phyloP scores from a whole-genome alignment of 1,284 basidiomycete genomes.

The Porphyrellus sp. region DNA sequence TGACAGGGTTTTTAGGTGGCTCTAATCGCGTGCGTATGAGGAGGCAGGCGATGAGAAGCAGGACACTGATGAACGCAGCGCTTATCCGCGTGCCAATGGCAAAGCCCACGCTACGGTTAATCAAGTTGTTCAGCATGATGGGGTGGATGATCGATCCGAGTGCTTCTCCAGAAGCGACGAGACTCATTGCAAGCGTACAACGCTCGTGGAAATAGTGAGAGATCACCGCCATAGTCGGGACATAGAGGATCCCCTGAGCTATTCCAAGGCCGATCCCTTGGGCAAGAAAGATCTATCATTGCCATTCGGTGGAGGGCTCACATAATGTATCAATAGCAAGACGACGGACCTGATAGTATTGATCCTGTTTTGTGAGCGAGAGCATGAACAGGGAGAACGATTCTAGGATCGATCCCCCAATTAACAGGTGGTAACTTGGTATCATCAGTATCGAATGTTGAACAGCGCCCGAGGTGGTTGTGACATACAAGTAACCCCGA shows the following conservation, averaged over 20 bases:
- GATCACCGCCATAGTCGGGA: constrained; percentile 32
- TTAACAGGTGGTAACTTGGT: constrained; percentile 30
- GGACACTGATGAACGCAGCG: constrained; percentile 27
- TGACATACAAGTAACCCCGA: constrained; percentile 33
- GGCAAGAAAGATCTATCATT: constrained; percentile 32
- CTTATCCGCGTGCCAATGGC: constrained; percentile 33
- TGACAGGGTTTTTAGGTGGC: constrained; percentile 14
- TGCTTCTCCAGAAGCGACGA: constrained; percentile 35
- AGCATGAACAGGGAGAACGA: constrained; percentile 34
- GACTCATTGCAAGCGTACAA: constrained; percentile 36
- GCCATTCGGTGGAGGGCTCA: not conserved
- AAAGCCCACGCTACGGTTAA: constrained; percentile 31
- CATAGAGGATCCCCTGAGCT: constrained; percentile 31
- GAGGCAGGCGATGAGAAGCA: constrained; percentile 29
- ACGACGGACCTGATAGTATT: constrained; percentile 27
- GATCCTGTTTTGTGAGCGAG: constrained; percentile 24
- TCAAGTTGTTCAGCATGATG: constrained; percentile 42
- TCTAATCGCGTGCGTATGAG: constrained; percentile 33
- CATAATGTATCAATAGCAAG: not conserved
- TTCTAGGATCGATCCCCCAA: constrained; percentile 26
- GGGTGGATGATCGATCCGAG: constrained; percentile 35
- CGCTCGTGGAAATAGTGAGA: constrained; percentile 37
- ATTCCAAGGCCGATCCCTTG: constrained; percentile 37
- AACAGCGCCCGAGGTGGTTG: not conserved
- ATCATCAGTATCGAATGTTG: constrained; percentile 1